Conservation (phyloP, 345 rosid genomes). For the Citrus inodora region DNA sequence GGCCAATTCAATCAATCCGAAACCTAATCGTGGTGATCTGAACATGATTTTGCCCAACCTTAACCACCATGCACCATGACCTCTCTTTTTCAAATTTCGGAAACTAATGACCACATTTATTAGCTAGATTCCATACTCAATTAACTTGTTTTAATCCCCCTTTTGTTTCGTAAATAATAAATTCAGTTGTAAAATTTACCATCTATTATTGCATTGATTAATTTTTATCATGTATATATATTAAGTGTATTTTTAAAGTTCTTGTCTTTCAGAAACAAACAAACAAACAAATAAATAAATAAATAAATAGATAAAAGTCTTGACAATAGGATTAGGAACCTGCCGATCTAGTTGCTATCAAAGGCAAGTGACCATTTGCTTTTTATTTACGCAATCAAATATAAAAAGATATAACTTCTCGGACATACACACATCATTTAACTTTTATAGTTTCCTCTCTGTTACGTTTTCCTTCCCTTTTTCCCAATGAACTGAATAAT, state of each 20-base stretch:
- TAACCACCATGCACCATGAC: too few relatives aligned
- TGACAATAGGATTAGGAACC: background rate
- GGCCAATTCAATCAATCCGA: accelerated
- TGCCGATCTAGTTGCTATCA: background rate
- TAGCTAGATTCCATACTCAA: too few relatives aligned
- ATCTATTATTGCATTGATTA: too few relatives aligned
- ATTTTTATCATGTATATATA: too few relatives aligned
- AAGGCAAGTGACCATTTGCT: conserved; percentile 9
- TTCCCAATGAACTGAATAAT: background rate
- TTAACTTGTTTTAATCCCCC: too few relatives aligned
- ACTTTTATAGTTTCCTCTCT: conserved; percentile 18
- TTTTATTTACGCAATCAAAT: conserved; percentile 1
- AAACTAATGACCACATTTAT: too few relatives aligned
- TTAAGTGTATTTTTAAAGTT: too few relatives aligned
- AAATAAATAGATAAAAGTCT: background rate
- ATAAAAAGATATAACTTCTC: background rate
- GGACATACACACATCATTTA: background rate
- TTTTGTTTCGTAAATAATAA: background rate
- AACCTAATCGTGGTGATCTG: accelerated
- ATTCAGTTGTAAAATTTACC: background rate
- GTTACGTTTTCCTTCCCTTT: conserved; percentile 11
- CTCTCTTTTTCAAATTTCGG: too few relatives aligned
- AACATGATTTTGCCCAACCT: accelerated
- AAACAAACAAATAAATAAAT: background rate
- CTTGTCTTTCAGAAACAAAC: too few relatives aligned